Conservation (phyloP, 805 yeast genomes). For the Yarrowia sp. region DNA sequence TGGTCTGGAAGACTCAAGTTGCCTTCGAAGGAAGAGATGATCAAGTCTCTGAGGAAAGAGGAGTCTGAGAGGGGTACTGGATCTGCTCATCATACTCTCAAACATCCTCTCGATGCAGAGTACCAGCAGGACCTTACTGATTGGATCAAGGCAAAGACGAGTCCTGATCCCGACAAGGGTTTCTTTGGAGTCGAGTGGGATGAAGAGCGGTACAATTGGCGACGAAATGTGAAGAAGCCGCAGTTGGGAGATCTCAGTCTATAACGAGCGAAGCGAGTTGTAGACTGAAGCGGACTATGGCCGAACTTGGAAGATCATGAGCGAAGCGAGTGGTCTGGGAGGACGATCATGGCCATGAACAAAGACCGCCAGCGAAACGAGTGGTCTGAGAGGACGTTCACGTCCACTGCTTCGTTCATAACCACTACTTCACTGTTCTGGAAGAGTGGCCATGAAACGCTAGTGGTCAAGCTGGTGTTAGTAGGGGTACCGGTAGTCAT, state of each 20-base stretch:
- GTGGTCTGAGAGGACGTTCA: no score
- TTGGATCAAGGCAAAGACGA: constrained; percentile 13
- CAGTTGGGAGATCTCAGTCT: neutral
- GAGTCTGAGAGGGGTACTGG: constrained; percentile 57
- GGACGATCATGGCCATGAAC: no score
- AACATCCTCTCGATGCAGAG: constrained; percentile 64
- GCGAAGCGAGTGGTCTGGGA: no score
- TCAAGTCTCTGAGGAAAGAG: constrained; percentile 53
- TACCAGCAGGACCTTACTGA: constrained; percentile 49
- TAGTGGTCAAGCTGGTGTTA: no score
- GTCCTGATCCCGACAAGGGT: constrained; percentile 10
- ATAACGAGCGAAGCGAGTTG: neutral
- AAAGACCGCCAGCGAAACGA: no score
- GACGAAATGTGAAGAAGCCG: constrained; percentile 11
- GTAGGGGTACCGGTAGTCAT: no score
- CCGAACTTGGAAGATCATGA: no score
- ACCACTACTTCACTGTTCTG: no score
- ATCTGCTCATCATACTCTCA: constrained; percentile 59
- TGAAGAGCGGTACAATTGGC: constrained; percentile 9
- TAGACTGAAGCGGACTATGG: no score
- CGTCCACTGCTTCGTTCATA: no score
- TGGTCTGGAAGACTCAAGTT: constrained; percentile 62
- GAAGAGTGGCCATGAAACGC: no score
- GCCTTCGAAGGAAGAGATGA: constrained; percentile 60
- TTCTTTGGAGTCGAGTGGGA: constrained; percentile 38